phyloP scores from a whole-genome alignment of 2,329 filamentous ascomycete genomes.

The Lachnellula suecica region DNA sequence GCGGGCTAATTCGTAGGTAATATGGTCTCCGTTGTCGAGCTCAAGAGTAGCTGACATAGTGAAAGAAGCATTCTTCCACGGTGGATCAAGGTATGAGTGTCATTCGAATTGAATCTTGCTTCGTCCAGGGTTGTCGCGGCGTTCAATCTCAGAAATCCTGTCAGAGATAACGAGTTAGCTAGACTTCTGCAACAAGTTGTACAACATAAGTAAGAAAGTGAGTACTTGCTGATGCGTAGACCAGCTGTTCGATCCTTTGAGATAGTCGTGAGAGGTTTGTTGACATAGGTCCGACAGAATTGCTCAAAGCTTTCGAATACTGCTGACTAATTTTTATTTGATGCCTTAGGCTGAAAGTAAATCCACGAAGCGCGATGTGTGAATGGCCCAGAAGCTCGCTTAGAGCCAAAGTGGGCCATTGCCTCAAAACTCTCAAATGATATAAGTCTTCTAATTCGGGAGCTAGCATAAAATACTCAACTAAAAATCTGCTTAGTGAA shows the following conservation, averaged over 20 bases:
- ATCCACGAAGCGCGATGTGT: conserved; percentile 6
- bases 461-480: no score
- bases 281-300: conserved; percentile 5
- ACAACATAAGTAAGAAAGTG: conserved; percentile 5
- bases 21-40: conserved; percentile 7
- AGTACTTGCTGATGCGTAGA: conserved; percentile 6
- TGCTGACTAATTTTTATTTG: conserved; percentile 4
- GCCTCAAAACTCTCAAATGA: background rate
- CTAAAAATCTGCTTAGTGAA: no score
- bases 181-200: conserved; percentile 6
- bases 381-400: background rate
- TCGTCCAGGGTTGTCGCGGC: conserved; percentile 3
- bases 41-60: conserved; percentile 7
- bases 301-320: conserved; percentile 4
- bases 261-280: conserved; percentile 5
- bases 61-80: conserved; percentile 6
- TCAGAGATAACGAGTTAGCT: conserved; percentile 11
- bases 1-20: conserved; percentile 9
- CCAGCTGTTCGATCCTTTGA: conserved; percentile 6
- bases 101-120: conserved; percentile 6
- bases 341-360: background rate
- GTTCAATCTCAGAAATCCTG: conserved; percentile 6
- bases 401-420: background rate
- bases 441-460: no score
- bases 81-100: no score